A percentile compares a stretch with the other conserved stretches of the same genome.
phyloP scores from a whole-genome alignment of 2,329 filamentous ascomycete species.

The Ascochyta clinopodiicola region DNA sequence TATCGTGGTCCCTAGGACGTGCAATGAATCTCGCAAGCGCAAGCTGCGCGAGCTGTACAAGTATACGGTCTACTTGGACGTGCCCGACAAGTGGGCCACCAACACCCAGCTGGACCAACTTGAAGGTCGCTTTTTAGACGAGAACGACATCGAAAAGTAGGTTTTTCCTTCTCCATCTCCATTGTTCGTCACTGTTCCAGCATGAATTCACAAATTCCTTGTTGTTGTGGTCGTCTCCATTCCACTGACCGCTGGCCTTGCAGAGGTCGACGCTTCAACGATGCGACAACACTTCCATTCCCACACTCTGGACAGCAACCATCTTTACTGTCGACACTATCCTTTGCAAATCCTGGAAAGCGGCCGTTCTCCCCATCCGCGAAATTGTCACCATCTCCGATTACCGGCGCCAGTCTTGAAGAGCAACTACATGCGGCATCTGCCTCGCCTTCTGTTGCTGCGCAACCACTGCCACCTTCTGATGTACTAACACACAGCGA shows the following conservation, averaged over 20 bases:
- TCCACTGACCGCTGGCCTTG: constrained; percentile 37
- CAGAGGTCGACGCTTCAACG: constrained; percentile 65
- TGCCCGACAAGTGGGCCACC: constrained; percentile 58
- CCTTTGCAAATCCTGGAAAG: constrained; percentile 32
- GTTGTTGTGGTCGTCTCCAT: constrained; percentile 31
- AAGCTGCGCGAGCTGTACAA: constrained; percentile 88
- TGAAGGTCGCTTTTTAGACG: constrained; percentile 62
- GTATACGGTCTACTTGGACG: constrained; percentile 65
- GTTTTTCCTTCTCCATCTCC: constrained; percentile 26
- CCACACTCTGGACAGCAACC: constrained; percentile 35
- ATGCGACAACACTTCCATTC: constrained; percentile 59
- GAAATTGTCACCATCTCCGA: constrained; percentile 33
- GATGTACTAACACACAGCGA: constrained; percentile 27
- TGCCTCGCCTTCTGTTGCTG: constrained; percentile 41
- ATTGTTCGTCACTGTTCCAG: neutral
- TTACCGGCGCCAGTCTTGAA: constrained; percentile 34
- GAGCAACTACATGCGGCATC: constrained; percentile 46
- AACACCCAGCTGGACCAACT: constrained; percentile 59
- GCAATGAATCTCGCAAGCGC: constrained; percentile 83
- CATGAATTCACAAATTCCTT: neutral
- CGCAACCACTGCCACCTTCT: constrained; percentile 30
- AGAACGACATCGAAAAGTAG: constrained; percentile 65
- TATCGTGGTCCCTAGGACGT: constrained; percentile 47
- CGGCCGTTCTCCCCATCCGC: constrained; percentile 16
- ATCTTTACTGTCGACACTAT: constrained; percentile 33